phyloP scores from a whole-genome alignment of 768 basidiomycete species.

The Leucocoprinus birnbaumii region DNA sequence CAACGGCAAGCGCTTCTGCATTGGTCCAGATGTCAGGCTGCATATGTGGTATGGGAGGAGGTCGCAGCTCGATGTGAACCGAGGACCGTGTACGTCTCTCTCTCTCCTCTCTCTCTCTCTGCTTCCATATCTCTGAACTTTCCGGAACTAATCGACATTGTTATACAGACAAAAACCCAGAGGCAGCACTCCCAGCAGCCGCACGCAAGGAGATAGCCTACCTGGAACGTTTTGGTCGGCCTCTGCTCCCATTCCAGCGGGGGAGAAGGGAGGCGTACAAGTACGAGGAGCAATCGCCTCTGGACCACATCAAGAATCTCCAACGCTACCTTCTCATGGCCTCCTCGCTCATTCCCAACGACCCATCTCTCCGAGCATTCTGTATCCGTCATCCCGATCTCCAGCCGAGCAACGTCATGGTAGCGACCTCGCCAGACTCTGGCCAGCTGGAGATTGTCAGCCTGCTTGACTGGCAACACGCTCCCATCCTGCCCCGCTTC shows the following conservation, averaged over 20 bases:
- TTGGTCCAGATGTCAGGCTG: conserved; percentile 42
- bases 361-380: conserved; percentile 37
- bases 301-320: too few species aligned
- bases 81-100: conserved; percentile 49
- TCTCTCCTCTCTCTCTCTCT: conserved; percentile 24
- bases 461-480: too few species aligned
- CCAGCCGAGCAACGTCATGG: too few species aligned
- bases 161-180: conserved; percentile 41
- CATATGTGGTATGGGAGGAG: conserved; percentile 48
- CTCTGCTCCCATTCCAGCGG: conserved; percentile 39
- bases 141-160: conserved; percentile 22
- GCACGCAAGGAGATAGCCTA: conserved; percentile 48
- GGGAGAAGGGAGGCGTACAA: conserved; percentile 38
- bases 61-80: conserved; percentile 42
- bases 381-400: too few species aligned
- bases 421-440: too few species aligned
- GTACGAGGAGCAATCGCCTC: too few species aligned
- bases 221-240: conserved; percentile 40
- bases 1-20: conserved; percentile 38
- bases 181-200: conserved; percentile 37
- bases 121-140: conserved; percentile 21
- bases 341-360: not conserved
- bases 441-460: too few species aligned
- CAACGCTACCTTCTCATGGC: too few species aligned
- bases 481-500: conserved; percentile 48